Base-by-base conservation (phyloP, 2,329 filamentous ascomycete species). In the Trichoderma polysporum region DNA sequence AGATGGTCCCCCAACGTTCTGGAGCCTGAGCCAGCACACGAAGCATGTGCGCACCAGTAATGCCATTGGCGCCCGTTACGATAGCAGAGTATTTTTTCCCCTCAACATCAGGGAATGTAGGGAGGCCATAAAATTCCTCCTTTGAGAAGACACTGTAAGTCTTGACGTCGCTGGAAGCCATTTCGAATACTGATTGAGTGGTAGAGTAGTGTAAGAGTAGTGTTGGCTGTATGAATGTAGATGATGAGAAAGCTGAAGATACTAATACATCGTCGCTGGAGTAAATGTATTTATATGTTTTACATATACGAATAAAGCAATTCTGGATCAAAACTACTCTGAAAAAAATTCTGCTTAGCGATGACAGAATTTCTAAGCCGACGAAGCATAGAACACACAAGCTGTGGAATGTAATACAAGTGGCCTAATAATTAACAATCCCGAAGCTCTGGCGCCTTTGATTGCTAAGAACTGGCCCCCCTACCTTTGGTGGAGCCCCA, bases 21-120 rank as follows among this genome's bases (percentile, higher is more conserved):
- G 68, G 62, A 22, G 57, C 10, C 22, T 50, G 15, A 25, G 50
- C 45, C 31, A 69, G 33, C 2, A 68, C 60, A 19, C 45, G 35
- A 12, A 68, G 22, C 35, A 69, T 66, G 41, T 56, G 47, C 4
- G 25, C 29, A 2, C 68, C 68, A 33, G 66, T 49, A 17, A 69
- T 61, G 15, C 68, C 68, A 41, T 66, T 69, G n/a, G 68, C 68
- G 1, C 68, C 68, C 1, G 68, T 69, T 6, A 69, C 52, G 2
- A 69, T 57, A 19, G 66, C 68, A 52, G 66, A 66, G 13, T 68
- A 62, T 8, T 54, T 54, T 37, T 62, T 47, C 9, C 58, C 37
- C 3, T 68, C 35, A 2, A 13, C 39, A 17, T 66, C 41, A 15
- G 53, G 39, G 12, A 66, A 66, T 10, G 47, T 60, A n/a, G 63